These are phyloP conservation scores for Tagetes erecta DNA, from an alignment of 129 eudicot genomes.

Conservation along the genomic window DNA sequence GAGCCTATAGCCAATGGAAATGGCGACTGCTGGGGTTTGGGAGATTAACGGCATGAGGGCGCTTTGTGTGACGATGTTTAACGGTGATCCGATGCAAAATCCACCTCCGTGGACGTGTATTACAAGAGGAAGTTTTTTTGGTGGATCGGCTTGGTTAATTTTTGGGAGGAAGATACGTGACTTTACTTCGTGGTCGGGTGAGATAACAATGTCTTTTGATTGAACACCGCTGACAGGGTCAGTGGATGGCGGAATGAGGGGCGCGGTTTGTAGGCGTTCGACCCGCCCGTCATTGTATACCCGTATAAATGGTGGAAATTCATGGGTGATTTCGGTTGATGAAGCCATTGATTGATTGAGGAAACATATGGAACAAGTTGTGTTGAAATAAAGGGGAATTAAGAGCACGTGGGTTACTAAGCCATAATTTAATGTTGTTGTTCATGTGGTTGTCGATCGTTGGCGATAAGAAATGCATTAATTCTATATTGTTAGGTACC, in stretches of 20 bases:
- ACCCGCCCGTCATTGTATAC: slow-evolving; percentile 43
- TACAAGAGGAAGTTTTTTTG: slow-evolving; percentile 43
- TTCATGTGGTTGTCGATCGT: not conserved
- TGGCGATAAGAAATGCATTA: not conserved
- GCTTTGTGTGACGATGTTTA: slow-evolving; percentile 32
- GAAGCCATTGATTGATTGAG: slow-evolving; percentile 33
- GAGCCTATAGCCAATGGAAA: slow-evolving; percentile 47
- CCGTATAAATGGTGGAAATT: slow-evolving; percentile 45
- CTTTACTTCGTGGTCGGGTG: slow-evolving; percentile 26
- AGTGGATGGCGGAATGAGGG: slow-evolving; percentile 38
- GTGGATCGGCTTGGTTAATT: not conserved
- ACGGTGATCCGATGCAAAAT: slow-evolving; percentile 45
- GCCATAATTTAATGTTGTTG: slow-evolving; percentile 17
- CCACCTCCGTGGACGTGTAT: slow-evolving; percentile 61
- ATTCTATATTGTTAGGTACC: not conserved
- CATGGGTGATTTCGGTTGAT: slow-evolving; percentile 30
- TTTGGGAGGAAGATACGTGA: slow-evolving; percentile 54
- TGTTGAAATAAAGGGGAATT: slow-evolving; percentile 1
- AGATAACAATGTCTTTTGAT: slow-evolving; percentile 58
- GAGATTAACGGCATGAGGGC: slow-evolving; percentile 34
- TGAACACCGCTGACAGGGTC: slow-evolving; percentile 50
- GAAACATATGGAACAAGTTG: not conserved
- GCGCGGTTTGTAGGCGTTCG: slow-evolving; percentile 32
- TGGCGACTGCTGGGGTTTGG: slow-evolving; percentile 25
- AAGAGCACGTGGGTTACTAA: not conserved